A percentile compares a stretch with the other conserved stretches of the same genome.
These are phyloP conservation scores for Zhuliangozyma blackwelliae DNA, from an alignment of 1,139 yeast genomes.

Conservation along the genomic window DNA sequence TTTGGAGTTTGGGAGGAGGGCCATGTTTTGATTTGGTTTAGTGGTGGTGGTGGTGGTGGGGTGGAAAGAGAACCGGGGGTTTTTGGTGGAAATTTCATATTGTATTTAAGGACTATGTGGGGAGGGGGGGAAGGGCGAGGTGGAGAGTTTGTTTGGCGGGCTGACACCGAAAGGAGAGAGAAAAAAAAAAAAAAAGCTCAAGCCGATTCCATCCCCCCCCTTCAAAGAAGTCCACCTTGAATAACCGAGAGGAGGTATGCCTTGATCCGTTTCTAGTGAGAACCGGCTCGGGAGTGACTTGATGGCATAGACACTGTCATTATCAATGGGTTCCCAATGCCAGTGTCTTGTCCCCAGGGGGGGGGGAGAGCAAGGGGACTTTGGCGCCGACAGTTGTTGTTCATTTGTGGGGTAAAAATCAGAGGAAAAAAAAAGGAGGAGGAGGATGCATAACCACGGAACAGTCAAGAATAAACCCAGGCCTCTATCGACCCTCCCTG, in stretches of 20 bases:
- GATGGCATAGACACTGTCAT: too few species aligned
- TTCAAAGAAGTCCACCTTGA: neutral
- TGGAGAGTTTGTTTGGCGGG: too few species aligned
- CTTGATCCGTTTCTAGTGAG: neutral
- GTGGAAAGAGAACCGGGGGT: neutral
- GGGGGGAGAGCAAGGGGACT: too few species aligned
- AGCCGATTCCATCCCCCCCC: too few species aligned
- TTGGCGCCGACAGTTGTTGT: too few species aligned
- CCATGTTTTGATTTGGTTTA: slow-evolving; percentile 4
- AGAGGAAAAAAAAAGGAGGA: slow-evolving; percentile 1
- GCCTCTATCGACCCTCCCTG: too few species aligned
- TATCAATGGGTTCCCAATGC: too few species aligned
- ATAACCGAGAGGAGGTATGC: neutral
- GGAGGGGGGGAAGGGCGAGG: too few species aligned
- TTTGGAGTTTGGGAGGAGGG: slow-evolving; percentile 3
- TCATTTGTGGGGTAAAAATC: slow-evolving; percentile 4
- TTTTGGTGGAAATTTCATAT: neutral
- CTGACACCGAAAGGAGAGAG: too few species aligned
- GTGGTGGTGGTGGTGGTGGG: neutral
- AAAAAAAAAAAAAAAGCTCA: too few species aligned
- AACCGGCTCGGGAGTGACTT: too few species aligned
- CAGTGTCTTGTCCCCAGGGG: too few species aligned
- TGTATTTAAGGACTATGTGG: neutral
- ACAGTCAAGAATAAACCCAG: neutral
- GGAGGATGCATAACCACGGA: slow-evolving; percentile 2